Conservation (phyloP, 2,329 filamentous ascomycete genomes). For the Arachnomyces sp. region DNA sequence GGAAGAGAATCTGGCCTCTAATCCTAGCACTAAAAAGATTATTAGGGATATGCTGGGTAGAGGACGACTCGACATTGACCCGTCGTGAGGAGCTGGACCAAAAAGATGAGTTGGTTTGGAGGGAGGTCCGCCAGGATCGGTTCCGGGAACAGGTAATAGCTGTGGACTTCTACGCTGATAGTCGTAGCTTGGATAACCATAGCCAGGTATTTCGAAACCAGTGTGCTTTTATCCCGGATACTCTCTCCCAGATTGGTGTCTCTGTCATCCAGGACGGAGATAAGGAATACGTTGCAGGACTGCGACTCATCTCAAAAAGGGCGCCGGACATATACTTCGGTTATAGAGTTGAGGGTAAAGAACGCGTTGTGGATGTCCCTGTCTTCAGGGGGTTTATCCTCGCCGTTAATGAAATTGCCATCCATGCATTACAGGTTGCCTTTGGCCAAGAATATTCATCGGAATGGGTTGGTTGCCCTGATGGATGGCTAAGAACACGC, state of each 20-base stretch:
- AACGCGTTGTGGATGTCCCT: background rate
- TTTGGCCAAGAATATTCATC: background rate
- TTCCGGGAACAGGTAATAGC: background rate
- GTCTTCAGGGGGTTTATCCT: background rate
- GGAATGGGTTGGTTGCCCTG: conserved; percentile 12
- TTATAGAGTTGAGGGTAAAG: background rate
- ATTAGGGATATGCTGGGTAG: background rate
- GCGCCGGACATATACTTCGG: background rate
- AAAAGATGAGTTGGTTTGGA: too few species aligned
- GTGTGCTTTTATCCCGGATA: background rate
- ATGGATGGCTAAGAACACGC: conserved; percentile 72
- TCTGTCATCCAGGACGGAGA: background rate
- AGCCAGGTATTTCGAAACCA: background rate
- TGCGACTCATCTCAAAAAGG: background rate
- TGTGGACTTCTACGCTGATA: background rate
- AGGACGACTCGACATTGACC: too few species aligned
- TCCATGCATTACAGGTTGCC: background rate
- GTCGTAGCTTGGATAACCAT: background rate
- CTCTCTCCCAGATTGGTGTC: background rate
- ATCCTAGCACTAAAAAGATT: background rate
- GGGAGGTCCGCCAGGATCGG: background rate
- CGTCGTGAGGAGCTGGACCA: too few species aligned
- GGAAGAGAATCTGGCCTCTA: background rate
- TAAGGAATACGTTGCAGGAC: background rate
- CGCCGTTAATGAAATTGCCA: background rate